Percentiles rank a stretch among this genome's conserved stretches.
These are phyloP conservation scores for Calonectria leucothoes DNA, from an alignment of 2,329 filamentous ascomycete genomes.

Conservation along the genomic window DNA sequence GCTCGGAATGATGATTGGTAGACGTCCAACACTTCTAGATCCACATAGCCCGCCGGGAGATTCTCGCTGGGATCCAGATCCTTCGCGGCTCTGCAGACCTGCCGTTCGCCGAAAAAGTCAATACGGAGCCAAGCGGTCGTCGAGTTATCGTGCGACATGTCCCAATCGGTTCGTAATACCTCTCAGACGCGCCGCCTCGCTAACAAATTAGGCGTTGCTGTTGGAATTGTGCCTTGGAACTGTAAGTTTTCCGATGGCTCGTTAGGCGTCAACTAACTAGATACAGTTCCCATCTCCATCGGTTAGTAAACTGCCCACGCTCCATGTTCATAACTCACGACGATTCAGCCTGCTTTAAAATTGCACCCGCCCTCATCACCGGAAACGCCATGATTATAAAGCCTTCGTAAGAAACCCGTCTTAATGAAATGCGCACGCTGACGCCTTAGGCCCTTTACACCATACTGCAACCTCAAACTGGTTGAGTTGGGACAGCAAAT, in stretches of 20 bases:
- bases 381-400: background rate
- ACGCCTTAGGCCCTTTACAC: constrained; percentile 54
- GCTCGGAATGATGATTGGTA: background rate
- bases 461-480: constrained; percentile 67
- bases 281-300: background rate
- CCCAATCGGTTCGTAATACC: background rate
- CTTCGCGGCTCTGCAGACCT: background rate
- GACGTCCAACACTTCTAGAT: background rate
- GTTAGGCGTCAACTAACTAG: background rate
- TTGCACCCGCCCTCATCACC: background rate
- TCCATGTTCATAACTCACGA: background rate
- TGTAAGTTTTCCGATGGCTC: background rate
- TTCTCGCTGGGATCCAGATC: background rate
- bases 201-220: background rate
- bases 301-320: background rate
- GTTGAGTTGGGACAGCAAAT: constrained; percentile 65
- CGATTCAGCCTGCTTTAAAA: background rate
- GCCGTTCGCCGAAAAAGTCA: background rate
- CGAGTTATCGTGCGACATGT: background rate
- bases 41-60: background rate
- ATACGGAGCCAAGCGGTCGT: background rate
- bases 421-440: background rate
- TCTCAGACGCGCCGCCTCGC: background rate
- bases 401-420: background rate
- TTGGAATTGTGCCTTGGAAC: constrained; percentile 6